These are phyloP conservation scores for Multifurca ochricompacta DNA, from an alignment of 768 basidiomycete species.

Conservation along the genomic window DNA sequence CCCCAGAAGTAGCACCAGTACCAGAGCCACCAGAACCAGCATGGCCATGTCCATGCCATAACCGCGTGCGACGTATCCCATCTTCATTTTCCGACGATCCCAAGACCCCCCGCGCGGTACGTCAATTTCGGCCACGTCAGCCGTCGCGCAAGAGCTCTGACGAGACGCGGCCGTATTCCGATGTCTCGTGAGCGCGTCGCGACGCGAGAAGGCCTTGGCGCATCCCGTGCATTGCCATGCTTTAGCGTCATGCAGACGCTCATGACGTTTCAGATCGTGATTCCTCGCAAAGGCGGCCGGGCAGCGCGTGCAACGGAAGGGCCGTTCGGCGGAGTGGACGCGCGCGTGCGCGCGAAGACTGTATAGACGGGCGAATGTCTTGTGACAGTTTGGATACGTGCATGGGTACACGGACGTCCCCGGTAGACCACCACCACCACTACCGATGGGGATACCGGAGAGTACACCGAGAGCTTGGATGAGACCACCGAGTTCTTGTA, in stretches of 20 bases:
- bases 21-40: neutral
- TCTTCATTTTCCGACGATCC: slow-evolving; percentile 34
- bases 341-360: slow-evolving; percentile 66
- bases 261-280: slow-evolving; percentile 75
- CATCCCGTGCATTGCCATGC: slow-evolving; percentile 72
- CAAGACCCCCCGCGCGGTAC: slow-evolving; percentile 36
- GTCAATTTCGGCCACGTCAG: slow-evolving; percentile 48
- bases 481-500: slow-evolving; percentile 74
- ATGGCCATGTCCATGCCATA: slow-evolving; percentile 57
- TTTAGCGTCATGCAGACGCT: slow-evolving; percentile 60
- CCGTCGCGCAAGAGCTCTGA: slow-evolving; percentile 45
- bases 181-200: slow-evolving; percentile 74
- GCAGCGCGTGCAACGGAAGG: slow-evolving; percentile 55
- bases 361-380: slow-evolving; percentile 63
- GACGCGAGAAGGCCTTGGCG: slow-evolving; percentile 63
- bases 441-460: slow-evolving; percentile 62
- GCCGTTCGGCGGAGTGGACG: slow-evolving; percentile 54
- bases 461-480: slow-evolving; percentile 79
- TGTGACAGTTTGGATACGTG: slow-evolving; percentile 53
- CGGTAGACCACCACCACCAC: slow-evolving; percentile 28
- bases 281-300: slow-evolving; percentile 73
- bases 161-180: slow-evolving; percentile 49
- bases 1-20: no score
- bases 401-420: slow-evolving; percentile 79
- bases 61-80: slow-evolving; percentile 48